Conservation (phyloP, 768 basidiomycete genomes). For the Boletus sp. region DNA sequence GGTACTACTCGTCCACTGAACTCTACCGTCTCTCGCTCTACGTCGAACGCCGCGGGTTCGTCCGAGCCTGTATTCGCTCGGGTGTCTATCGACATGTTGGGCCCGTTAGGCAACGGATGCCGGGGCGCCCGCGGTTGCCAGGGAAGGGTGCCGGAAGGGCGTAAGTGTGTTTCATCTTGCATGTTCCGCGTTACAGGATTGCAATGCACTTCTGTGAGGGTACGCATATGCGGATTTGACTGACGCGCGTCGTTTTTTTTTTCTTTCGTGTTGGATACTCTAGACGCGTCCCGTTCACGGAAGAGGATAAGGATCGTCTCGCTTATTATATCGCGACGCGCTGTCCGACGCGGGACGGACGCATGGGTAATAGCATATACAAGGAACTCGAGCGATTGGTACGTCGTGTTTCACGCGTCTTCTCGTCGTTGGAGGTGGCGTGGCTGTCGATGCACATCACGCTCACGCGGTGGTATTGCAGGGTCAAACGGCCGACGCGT, state of each 20-base stretch:
- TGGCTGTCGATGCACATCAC: no score
- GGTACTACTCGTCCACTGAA: conserved; percentile 24
- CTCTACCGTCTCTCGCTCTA: conserved; percentile 16
- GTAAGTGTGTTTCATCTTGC: conserved; percentile 7
- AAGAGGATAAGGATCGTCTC: conserved; percentile 42
- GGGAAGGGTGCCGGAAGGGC: not conserved
- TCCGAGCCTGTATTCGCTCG: conserved; percentile 19
- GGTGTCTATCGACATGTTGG: conserved; percentile 12
- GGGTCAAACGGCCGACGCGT: conserved; percentile 36
- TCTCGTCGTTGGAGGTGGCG: no score
- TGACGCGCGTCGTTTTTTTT: not conserved
- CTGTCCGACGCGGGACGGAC: conserved; percentile 42
- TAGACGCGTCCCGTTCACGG: conserved; percentile 34
- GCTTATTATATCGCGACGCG: conserved; percentile 49
- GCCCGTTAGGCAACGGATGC: conserved; percentile 18
- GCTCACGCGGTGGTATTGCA: conserved; percentile 2
- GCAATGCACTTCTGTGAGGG: no score
- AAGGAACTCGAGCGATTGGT: conserved; percentile 49
- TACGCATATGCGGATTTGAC: not conserved
- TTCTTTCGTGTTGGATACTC: not conserved
- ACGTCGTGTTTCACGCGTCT: conserved; percentile 11
- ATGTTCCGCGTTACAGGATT: no score
- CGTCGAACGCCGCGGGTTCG: conserved; percentile 28
- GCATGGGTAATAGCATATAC: conserved; percentile 50
- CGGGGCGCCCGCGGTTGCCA: conserved; percentile 13